phyloP scores from a whole-genome alignment of 306 rosid genomes.

The Medicago ruthenica region DNA sequence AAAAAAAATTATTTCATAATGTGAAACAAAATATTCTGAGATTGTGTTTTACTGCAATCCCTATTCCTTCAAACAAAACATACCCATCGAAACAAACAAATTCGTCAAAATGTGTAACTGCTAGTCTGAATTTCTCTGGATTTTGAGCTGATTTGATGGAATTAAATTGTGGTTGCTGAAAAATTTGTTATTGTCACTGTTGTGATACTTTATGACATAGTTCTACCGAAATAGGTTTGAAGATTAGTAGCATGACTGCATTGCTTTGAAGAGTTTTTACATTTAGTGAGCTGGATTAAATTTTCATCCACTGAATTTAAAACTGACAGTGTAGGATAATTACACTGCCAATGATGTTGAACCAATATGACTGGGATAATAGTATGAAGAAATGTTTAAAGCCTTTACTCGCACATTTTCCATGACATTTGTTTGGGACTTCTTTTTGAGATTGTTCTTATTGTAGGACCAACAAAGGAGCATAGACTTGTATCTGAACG shows the following conservation, averaged over 20 bases:
- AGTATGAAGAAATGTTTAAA: neutral
- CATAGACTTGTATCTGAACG: neutral
- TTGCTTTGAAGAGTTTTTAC: neutral
- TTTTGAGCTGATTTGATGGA: constrained; percentile 25
- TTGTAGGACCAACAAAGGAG: constrained; percentile 41
- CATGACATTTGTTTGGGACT: constrained; percentile 33
- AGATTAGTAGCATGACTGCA: neutral
- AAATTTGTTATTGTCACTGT: constrained; percentile 10
- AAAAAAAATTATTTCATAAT: too few relatives aligned
- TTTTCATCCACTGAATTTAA: neutral
- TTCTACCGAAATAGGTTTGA: neutral
- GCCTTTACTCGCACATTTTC: neutral
- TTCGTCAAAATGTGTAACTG: neutral
- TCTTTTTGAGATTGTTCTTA: constrained; percentile 22
- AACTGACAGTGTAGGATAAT: neutral
- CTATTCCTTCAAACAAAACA: neutral
- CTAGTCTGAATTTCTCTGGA: constrained; percentile 11
- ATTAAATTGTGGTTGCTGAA: constrained; percentile 18
- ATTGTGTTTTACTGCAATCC: neutral
- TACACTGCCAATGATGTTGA: neutral
- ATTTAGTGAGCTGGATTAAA: neutral
- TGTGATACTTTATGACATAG: neutral
- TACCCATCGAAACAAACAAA: neutral
- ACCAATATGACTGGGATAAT: constrained; percentile 17
- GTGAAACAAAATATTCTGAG: too few relatives aligned